These are phyloP conservation scores for Tylopilus subfusipes DNA, from an alignment of 768 basidiomycete genomes.

Conservation along the genomic window DNA sequence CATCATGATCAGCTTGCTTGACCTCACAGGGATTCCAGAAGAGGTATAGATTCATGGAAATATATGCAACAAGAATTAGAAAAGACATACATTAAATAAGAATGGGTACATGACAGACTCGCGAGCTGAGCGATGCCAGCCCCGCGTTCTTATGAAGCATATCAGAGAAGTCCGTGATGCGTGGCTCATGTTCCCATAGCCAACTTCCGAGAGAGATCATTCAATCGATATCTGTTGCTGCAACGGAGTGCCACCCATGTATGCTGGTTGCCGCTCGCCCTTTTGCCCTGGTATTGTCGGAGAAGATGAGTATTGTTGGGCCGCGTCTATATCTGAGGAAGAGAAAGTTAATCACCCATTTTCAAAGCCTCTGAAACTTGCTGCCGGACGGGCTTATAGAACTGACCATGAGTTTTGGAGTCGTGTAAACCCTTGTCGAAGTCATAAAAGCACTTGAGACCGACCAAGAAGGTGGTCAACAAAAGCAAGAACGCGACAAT, in stretches of 20 bases:
- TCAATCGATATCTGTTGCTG: constrained; percentile 76
- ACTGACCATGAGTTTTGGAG: constrained; percentile 75
- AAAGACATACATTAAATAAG: constrained; percentile 14
- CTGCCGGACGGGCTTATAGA: constrained; percentile 32
- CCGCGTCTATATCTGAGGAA: constrained; percentile 45
- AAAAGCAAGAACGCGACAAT: constrained; percentile 73
- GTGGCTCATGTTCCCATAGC: background rate
- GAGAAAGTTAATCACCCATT: constrained; percentile 36
- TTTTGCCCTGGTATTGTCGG: constrained; percentile 41
- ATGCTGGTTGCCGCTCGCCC: constrained; percentile 46
- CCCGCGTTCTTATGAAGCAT: background rate
- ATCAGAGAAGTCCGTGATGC: constrained; percentile 5
- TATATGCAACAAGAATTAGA: constrained; percentile 20
- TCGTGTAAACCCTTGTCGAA: constrained; percentile 75
- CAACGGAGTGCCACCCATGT: constrained; percentile 42
- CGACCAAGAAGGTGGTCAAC: constrained; percentile 70
- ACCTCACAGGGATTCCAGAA: background rate
- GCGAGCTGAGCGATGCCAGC: background rate
- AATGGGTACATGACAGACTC: constrained; percentile 1
- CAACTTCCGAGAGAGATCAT: constrained; percentile 30
- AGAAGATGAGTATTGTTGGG: constrained; percentile 41
- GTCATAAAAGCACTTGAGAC: constrained; percentile 75
- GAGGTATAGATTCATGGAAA: constrained; percentile 6
- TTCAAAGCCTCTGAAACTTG: constrained; percentile 19
- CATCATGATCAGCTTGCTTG: background rate